These are phyloP conservation scores for Fusarium sarcochroum DNA, from an alignment of 2,329 filamentous ascomycete genomes.

Conservation along the genomic window DNA sequence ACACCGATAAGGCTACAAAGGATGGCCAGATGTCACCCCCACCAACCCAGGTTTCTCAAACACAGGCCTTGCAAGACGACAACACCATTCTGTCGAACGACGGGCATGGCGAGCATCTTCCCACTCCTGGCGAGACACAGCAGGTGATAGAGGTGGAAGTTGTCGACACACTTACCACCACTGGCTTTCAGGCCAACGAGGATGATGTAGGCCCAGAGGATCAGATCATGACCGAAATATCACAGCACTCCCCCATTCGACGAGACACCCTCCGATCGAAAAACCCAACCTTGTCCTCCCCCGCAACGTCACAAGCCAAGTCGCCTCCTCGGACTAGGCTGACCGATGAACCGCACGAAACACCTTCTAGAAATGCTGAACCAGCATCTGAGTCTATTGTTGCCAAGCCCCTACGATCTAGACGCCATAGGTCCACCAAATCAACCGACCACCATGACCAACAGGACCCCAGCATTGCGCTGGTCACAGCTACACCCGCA, in stretches of 20 bases:
- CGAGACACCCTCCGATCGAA: slow-evolving; percentile 12
- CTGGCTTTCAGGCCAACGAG: slow-evolving; percentile 31
- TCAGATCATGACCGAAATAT: slow-evolving; percentile 51
- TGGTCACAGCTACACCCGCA: slow-evolving; percentile 45
- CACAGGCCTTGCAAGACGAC: slow-evolving; percentile 31
- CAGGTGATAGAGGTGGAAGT: slow-evolving; percentile 35
- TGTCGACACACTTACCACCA: slow-evolving; percentile 23
- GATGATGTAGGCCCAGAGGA: slow-evolving; percentile 46
- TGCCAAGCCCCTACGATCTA: slow-evolving; percentile 51
- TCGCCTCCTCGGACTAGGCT: slow-evolving; percentile 24
- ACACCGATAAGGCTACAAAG: slow-evolving; percentile 18
- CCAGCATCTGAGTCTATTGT: slow-evolving; percentile 47
- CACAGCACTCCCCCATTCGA: slow-evolving; percentile 46
- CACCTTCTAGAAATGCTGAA: slow-evolving; percentile 23
- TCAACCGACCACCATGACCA: slow-evolving; percentile 43
- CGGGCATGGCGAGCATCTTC: slow-evolving; percentile 31
- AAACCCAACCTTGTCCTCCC: slow-evolving; percentile 26
- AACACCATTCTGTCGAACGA: slow-evolving; percentile 23
- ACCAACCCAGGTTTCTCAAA: slow-evolving; percentile 36
- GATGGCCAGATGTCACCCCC: slow-evolving; percentile 43
- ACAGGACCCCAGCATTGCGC: slow-evolving; percentile 50
- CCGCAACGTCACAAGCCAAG: slow-evolving; percentile 25
- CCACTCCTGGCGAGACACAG: slow-evolving; percentile 45
- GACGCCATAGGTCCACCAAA: slow-evolving; percentile 44
- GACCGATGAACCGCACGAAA: slow-evolving; percentile 20